phyloP scores from a whole-genome alignment of 257 asterid species.

The Primulina eburnea region DNA sequence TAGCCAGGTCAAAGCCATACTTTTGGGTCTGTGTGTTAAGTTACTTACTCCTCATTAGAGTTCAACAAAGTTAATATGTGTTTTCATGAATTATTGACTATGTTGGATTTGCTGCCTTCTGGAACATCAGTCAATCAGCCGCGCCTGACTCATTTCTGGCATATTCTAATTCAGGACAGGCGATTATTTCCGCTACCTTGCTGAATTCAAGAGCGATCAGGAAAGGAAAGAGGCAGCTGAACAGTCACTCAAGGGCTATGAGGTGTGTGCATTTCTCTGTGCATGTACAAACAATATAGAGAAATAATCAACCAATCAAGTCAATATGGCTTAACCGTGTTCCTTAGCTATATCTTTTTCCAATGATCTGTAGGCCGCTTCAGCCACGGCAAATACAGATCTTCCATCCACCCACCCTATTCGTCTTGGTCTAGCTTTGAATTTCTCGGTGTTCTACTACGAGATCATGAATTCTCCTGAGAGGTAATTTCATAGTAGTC shows the following conservation, averaged over 20 bases:
- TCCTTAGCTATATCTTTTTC: slow-evolving; percentile 16
- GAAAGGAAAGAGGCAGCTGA: slow-evolving; percentile 83
- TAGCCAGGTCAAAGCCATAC: not conserved
- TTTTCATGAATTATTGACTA: not conserved
- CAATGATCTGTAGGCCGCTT: slow-evolving; percentile 54
- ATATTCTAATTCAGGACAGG: slow-evolving; percentile 59
- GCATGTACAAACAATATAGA: not conserved
- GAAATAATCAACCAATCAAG: not conserved
- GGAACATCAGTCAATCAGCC: not conserved
- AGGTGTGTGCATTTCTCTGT: slow-evolving; percentile 46
- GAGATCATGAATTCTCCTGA: slow-evolving; percentile 92
- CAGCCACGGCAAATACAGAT: slow-evolving; percentile 59
- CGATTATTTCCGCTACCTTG: slow-evolving; percentile 80
- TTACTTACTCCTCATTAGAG: no score
- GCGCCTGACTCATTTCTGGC: slow-evolving; percentile 17
- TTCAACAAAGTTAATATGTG: not conserved
- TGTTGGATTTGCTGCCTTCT: slow-evolving; percentile 6
- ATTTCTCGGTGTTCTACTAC: slow-evolving; percentile 82
- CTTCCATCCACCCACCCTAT: slow-evolving; percentile 93
- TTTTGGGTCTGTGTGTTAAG: no score
- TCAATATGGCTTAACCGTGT: slow-evolving; percentile 16
- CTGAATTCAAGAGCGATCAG: slow-evolving; percentile 77
- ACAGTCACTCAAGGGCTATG: slow-evolving; percentile 74
- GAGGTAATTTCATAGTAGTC: slow-evolving; percentile 36
- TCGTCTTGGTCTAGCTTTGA: slow-evolving; percentile 89